Evolutionary conservation across 1,139 yeast species (phyloP).

Genomic region (Geotrichum fermentans): DNA sequence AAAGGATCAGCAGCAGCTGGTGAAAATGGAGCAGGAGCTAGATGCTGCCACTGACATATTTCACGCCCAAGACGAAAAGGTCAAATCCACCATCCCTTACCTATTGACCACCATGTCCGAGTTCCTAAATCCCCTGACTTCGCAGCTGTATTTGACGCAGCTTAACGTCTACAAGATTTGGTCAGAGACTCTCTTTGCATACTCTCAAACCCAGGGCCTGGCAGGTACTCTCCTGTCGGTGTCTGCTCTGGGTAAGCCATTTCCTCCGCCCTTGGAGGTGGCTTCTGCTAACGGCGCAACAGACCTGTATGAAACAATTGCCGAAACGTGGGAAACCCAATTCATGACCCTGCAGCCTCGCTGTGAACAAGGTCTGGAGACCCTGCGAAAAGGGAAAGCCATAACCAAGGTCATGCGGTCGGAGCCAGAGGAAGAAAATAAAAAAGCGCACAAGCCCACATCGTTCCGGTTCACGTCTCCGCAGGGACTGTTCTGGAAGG

Average conservation of each 20-base stretch:
- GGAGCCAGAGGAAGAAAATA: slow-evolving; percentile 21
- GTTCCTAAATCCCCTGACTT: slow-evolving; percentile 42
- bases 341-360: slow-evolving; percentile 31
- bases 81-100: slow-evolving; percentile 46
- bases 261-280: background rate
- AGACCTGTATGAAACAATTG: slow-evolving; percentile 23
- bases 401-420: slow-evolving; percentile 30
- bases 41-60: slow-evolving; percentile 34
- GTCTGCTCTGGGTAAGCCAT: background rate
- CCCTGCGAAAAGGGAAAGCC: slow-evolving; percentile 31
- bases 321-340: slow-evolving; percentile 33
- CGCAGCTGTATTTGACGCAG: slow-evolving; percentile 34
- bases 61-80: slow-evolving; percentile 42
- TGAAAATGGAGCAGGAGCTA: slow-evolving; percentile 32
- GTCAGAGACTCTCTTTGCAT: slow-evolving; percentile 28
- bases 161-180: slow-evolving; percentile 28
- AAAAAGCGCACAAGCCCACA: slow-evolving; percentile 21
- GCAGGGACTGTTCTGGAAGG: slow-evolving; percentile 19
- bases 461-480: slow-evolving; percentile 20
- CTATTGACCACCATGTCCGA: slow-evolving; percentile 48
- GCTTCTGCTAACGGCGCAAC: slow-evolving; percentile 9
- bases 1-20: slow-evolving; percentile 32
- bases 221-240: slow-evolving; percentile 11
- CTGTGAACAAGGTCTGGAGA: slow-evolving; percentile 32
- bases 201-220: slow-evolving; percentile 31